A percentile compares a stretch with the other conserved stretches of the same genome.
Evolutionary conservation across 305 asterid genomes (phyloP).

Genomic region (Withania somnifera): DNA sequence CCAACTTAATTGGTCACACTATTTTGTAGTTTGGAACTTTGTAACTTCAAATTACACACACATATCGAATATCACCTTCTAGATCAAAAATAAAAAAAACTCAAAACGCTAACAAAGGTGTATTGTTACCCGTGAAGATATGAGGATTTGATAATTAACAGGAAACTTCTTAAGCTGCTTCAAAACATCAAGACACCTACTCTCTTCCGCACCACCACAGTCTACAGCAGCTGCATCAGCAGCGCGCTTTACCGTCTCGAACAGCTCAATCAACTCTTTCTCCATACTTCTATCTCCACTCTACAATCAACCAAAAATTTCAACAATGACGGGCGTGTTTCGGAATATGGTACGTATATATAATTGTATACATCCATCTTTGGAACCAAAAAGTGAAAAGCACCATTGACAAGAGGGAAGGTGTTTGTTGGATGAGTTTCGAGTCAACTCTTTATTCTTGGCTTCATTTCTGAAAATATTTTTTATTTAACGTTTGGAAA

Average conservation of each 20-base stretch:
- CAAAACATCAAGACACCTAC: constrained; percentile 65
- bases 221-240: constrained; percentile 53
- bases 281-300: constrained; percentile 41
- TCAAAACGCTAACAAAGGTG: not conserved
- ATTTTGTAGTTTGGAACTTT: not conserved
- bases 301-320: not conserved
- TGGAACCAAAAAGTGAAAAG: too few species aligned
- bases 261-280: constrained; percentile 67
- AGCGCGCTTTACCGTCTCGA: constrained; percentile 64
- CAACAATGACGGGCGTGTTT: too few species aligned
- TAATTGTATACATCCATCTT: too few species aligned
- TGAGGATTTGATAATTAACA: constrained; percentile 69
- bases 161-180: constrained; percentile 67
- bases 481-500: too few species aligned
- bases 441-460: too few species aligned
- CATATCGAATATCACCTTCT: not conserved
- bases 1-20: not conserved
- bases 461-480: too few species aligned
- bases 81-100: not conserved
- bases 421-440: too few species aligned
- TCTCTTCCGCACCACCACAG: constrained; percentile 39
- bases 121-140: constrained; percentile 63
- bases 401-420: too few species aligned
- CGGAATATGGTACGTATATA: too few species aligned
- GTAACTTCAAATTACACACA: not conserved